Evolutionary conservation across 2,329 filamentous ascomycete genomes (phyloP).

Genomic region (Pyrenophora tritici-repentis): DNA sequence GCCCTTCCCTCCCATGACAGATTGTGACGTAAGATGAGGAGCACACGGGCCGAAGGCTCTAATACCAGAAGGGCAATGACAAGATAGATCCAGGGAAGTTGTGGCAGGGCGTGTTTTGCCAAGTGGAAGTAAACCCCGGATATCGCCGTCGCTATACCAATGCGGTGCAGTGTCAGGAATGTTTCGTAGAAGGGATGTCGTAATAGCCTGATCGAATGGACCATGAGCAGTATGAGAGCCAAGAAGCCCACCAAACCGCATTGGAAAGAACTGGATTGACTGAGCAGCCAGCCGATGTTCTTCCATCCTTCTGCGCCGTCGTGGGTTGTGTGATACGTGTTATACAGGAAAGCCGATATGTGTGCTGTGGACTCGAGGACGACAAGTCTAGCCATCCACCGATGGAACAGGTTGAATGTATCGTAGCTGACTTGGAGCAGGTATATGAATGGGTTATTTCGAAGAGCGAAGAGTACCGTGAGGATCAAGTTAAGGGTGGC

Average conservation of each 20-base stretch:
- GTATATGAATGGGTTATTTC: conserved; percentile 75
- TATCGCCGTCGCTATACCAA: conserved; percentile 62
- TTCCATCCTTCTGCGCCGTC: conserved; percentile 52
- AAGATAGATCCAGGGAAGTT: conserved; percentile 63
- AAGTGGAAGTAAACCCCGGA: conserved; percentile 69
- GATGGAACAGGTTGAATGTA: conserved; percentile 76
- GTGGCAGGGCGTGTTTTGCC: conserved; percentile 58
- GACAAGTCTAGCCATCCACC: conserved; percentile 76
- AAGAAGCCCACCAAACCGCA: conserved; percentile 64
- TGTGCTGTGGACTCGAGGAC: conserved; percentile 69
- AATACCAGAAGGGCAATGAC: conserved; percentile 65
- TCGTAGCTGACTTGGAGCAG: conserved; percentile 74
- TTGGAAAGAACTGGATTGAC: conserved; percentile 54
- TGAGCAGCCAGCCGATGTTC: conserved; percentile 35
- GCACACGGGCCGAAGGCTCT: conserved; percentile 63
- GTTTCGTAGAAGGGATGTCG: conserved; percentile 79
- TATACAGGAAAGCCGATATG: conserved; percentile 61
- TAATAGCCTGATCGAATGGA: conserved; percentile 70
- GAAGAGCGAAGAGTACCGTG: conserved; percentile 70
- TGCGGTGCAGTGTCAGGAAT: conserved; percentile 73
- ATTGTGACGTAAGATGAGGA: conserved; percentile 67
- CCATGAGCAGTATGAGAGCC: conserved; percentile 62
- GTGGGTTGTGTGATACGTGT: conserved; percentile 46
- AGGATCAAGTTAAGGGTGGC: conserved; percentile 76
- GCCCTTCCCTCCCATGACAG: conserved; percentile 64